A percentile compares a stretch with the other conserved stretches of the same genome.
Evolutionary conservation across 2,329 filamentous ascomycete genomes (phyloP).

Genomic region (Aspergillus eucalypticola): DNA sequence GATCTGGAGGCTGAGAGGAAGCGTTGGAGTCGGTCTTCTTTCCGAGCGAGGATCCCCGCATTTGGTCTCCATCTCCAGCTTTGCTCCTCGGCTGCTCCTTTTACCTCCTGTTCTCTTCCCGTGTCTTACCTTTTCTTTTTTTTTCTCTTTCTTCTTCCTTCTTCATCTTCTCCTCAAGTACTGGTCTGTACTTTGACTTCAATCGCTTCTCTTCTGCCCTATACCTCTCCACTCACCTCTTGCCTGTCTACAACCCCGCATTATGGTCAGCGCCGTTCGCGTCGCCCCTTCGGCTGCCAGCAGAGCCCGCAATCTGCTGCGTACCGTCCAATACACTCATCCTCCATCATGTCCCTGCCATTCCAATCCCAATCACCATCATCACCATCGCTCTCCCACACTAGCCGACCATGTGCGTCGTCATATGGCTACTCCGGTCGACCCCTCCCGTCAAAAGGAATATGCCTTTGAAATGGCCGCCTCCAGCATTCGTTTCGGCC

Average conservation of each 20-base stretch:
- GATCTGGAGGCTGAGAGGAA: not conserved
- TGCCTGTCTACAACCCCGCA: not conserved
- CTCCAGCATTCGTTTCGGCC: constrained; percentile 89
- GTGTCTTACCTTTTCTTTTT: not conserved
- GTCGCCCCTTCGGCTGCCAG: constrained; percentile 49
- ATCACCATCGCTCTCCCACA: constrained; percentile 63
- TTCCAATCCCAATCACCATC: constrained; percentile 79
- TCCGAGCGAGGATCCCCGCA: constrained; percentile 9
- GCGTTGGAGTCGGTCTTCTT: constrained; percentile 7
- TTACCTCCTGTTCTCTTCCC: constrained; percentile 5
- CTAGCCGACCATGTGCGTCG: constrained; percentile 58
- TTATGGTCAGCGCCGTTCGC: constrained; percentile 45
- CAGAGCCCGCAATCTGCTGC: constrained; percentile 63
- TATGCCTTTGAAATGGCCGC: constrained; percentile 99
- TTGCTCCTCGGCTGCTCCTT: not conserved
- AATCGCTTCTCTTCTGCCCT: not conserved
- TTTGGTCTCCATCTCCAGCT: constrained; percentile 3
- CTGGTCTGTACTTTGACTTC: not conserved
- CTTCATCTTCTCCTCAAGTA: not conserved
- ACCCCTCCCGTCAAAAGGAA: constrained; percentile 75
- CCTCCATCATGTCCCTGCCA: constrained; percentile 90
- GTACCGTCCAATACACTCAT: constrained; percentile 88
- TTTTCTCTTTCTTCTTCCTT: not conserved
- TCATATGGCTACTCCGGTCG: constrained; percentile 73
- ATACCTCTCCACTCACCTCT: not conserved